Evolutionary conservation across 495 filamentous ascomycete species (phyloP).

Genomic region (Amorphotheca resinae): DNA sequence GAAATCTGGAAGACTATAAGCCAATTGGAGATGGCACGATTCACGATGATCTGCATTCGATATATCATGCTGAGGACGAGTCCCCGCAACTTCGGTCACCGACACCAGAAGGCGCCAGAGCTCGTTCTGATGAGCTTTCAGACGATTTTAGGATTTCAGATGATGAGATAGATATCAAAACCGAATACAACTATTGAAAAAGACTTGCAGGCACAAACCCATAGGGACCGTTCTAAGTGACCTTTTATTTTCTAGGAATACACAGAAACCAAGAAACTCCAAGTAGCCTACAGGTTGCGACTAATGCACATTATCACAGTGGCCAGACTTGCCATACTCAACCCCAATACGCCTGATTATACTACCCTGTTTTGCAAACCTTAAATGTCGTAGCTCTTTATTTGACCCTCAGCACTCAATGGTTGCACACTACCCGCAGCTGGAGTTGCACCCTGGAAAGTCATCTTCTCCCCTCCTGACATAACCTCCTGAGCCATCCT

Average conservation of each 20-base stretch:
- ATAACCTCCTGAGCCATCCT: constrained; percentile 38
- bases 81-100: no score
- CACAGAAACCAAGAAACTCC: constrained; percentile 9
- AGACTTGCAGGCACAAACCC: no score
- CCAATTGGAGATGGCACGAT: neutral
- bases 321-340: constrained; percentile 1
- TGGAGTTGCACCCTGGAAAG: constrained; percentile 40
- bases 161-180: neutral
- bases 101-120: no score
- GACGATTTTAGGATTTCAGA: no score
- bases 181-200: neutral
- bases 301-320: neutral
- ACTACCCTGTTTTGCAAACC: constrained; percentile 1
- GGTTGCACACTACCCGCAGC: constrained; percentile 42
- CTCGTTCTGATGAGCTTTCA: no score
- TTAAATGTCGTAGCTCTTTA: constrained; percentile 21
- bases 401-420: constrained; percentile 45
- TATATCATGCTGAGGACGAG: no score
- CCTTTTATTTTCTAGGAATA: constrained; percentile 12
- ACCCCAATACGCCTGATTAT: constrained; percentile 18
- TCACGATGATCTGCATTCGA: no score
- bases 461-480: constrained; percentile 42
- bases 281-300: no score
- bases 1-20: neutral
- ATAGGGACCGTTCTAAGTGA: constrained; percentile 13